These are phyloP conservation scores for Lentinula detonsa DNA, from an alignment of 768 basidiomycete genomes.

Conservation along the genomic window DNA sequence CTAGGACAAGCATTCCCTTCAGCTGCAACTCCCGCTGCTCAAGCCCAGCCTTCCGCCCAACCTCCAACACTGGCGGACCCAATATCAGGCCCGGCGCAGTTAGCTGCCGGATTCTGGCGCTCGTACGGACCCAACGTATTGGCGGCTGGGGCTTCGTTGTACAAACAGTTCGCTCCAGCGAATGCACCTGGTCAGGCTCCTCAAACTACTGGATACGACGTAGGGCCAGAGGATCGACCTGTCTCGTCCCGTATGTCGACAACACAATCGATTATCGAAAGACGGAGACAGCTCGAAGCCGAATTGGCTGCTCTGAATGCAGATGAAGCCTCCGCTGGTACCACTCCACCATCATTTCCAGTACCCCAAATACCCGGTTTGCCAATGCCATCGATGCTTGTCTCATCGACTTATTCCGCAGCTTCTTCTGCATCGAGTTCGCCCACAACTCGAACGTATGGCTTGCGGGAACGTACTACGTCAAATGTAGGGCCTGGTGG, in stretches of 20 bases:
- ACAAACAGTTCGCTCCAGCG: constrained; percentile 45
- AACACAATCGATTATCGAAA: constrained; percentile 32
- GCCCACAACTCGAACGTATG: constrained; percentile 34
- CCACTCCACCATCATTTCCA: constrained; percentile 20
- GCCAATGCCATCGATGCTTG: constrained; percentile 23
- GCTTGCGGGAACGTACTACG: constrained; percentile 38
- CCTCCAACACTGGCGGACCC: constrained; percentile 47
- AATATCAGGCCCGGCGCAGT: constrained; percentile 57
- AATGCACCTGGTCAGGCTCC: constrained; percentile 19
- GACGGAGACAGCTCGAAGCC: constrained; percentile 47
- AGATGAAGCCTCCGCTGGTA: constrained; percentile 14
- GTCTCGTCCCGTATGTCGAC: constrained; percentile 13
- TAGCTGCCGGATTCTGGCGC: constrained; percentile 67
- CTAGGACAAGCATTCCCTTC: constrained; percentile 32
- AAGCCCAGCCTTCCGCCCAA: background rate
- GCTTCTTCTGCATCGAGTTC: constrained; percentile 11
- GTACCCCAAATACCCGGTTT: constrained; percentile 22
- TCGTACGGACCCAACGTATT: constrained; percentile 71
- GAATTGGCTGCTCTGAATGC: constrained; percentile 46
- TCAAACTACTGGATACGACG: background rate
- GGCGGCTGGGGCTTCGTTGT: constrained; percentile 58
- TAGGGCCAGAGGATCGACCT: constrained; percentile 6
- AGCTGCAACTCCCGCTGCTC: background rate
- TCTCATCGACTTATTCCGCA: constrained; percentile 3
- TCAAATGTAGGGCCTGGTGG: constrained; percentile 22